phyloP scores from a whole-genome alignment of 257 asterid species.

The Schizonepeta tenuifolia region DNA sequence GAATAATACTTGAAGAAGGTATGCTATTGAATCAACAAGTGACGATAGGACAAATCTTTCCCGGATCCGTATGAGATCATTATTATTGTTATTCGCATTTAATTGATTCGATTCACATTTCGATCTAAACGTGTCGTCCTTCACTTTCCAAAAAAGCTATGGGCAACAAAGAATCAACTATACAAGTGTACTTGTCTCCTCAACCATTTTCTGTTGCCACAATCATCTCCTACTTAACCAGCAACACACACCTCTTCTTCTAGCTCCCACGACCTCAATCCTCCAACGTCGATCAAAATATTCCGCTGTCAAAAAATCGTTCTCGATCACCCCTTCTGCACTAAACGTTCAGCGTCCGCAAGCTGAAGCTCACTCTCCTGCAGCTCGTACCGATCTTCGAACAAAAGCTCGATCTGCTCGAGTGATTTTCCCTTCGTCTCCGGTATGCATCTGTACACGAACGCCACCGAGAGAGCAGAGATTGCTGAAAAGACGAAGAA shows the following conservation, averaged over 20 bases:
- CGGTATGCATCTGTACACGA: conserved; percentile 64
- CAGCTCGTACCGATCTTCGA: conserved; percentile 53
- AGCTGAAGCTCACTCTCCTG: conserved; percentile 62
- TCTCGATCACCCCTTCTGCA: conserved; percentile 50
- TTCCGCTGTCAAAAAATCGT: neutral
- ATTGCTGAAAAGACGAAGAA: conserved; percentile 63
- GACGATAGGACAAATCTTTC: neutral
- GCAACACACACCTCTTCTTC: neutral
- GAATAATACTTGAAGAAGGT: too few relatives aligned
- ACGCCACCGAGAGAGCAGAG: conserved; percentile 65
- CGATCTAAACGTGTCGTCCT: neutral
- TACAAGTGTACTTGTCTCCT: neutral
- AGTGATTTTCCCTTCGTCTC: conserved; percentile 94
- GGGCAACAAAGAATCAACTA: neutral
- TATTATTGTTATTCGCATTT: neutral
- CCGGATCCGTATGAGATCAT: neutral
- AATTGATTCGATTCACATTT: neutral
- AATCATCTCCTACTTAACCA: neutral
- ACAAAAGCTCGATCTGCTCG: conserved; percentile 81
- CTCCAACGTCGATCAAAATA: neutral
- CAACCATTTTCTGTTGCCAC: neutral
- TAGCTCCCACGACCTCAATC: neutral
- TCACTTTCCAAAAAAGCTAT: neutral
- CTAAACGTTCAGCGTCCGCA: conserved; percentile 71
- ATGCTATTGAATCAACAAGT: too few relatives aligned